Evolutionary conservation across 371 early-diverging fungal genomes (phyloP), one percentile per base, ranked within the genome.

Genomic region (Mucor plumbeus): DNA sequence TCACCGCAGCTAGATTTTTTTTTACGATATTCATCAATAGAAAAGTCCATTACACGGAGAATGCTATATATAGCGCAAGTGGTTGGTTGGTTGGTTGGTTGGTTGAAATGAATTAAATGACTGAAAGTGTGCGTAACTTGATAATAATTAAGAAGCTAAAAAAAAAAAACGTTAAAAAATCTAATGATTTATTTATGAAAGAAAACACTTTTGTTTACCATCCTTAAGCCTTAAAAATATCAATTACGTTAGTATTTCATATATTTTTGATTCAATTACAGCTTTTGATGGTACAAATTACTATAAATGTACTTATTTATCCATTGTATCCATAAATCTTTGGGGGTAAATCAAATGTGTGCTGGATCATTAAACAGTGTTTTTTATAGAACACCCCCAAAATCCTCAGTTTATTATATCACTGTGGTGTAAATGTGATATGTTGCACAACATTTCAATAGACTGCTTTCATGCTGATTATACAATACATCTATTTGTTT

Each of bases 1-100:
- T 53, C 21, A 53, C 53, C 53, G 53, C 53, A 53, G 26, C 26
- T 53, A 31, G 17, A 31, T 13, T 21, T 31, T 31, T 10, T 10
- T 53, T 3, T 53, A 9, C 31, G 26, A 31, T 31, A 47, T 47
- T 19, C 47, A 47, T 47, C 47, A 47, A 47, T 7, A 47, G 19
- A 47, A 47, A 47, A 47, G 47, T 47, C 6, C 17, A n/a, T n/a
- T 19, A 19, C 7, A 17, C 19, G 21, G 47, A 47, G 47, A 17
- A 47, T 47, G 47, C 47, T 47, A 47, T 9, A 17, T 47, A 7
- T 47, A 47, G 47, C 47, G 5, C 9, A 9, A 19, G 19, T 47
- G 47, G 47, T 47, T 47, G 47, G 47, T 47, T 47, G 47, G n/a
- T n/a, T n/a, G n/a, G n/a, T n/a, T 47, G 47, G 47, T 47, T 47